These are phyloP conservation scores for Euphrasia confusa DNA, from an alignment of 257 asterid species.

Conservation along the genomic window DNA sequence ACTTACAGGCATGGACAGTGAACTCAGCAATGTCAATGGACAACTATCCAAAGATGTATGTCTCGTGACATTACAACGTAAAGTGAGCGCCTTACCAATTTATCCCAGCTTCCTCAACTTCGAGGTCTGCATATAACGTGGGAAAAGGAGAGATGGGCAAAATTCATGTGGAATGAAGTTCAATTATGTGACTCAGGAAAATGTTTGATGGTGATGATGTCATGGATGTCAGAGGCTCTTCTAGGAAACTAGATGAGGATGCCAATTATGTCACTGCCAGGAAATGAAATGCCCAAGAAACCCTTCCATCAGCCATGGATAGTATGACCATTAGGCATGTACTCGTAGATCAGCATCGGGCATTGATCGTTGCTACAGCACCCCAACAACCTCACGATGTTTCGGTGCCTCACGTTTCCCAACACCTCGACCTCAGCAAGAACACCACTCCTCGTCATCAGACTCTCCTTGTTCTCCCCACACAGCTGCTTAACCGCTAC, in stretches of 20 bases:
- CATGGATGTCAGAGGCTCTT: slow-evolving; percentile 59
- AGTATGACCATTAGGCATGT: slow-evolving; percentile 42
- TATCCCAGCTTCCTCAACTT: slow-evolving; percentile 56
- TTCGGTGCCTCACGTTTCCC: too few species aligned
- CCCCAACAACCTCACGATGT: too few species aligned
- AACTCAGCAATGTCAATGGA: slow-evolving; percentile 58
- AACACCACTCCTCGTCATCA: too few species aligned
- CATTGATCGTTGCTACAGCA: too few species aligned
- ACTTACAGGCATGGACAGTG: slow-evolving; percentile 61
- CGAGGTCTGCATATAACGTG: slow-evolving; percentile 48
- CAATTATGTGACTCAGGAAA: slow-evolving; percentile 44
- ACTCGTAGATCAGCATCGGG: too few species aligned
- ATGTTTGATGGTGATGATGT: slow-evolving; percentile 50
- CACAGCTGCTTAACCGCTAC: too few species aligned
- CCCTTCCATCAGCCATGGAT: slow-evolving; percentile 52
- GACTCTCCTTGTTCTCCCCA: too few species aligned
- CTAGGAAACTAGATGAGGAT: slow-evolving; percentile 48
- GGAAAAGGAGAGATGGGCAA: slow-evolving; percentile 57
- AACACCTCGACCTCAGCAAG: too few species aligned
- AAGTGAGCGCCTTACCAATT: slow-evolving; percentile 53
- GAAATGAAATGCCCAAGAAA: slow-evolving; percentile 53
- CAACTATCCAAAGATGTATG: slow-evolving; percentile 52
- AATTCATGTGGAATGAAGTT: slow-evolving; percentile 48
- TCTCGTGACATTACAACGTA: slow-evolving; percentile 43
- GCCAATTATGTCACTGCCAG: slow-evolving; percentile 52